Conservation (phyloP, 2,329 filamentous ascomycete species). For the Aspergillus sergii region DNA sequence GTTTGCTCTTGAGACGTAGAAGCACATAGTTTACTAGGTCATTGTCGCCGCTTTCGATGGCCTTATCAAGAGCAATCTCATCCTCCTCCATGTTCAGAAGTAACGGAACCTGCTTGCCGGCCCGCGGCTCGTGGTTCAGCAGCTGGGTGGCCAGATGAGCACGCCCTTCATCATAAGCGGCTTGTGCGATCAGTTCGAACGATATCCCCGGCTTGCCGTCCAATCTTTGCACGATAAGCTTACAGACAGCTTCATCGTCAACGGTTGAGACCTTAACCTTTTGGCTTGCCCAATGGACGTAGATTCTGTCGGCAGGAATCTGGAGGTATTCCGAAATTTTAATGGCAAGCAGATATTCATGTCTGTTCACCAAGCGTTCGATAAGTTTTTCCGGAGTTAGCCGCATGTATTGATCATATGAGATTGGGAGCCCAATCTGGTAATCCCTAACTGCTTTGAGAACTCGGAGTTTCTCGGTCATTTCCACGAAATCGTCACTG, state of each 20-base stretch:
- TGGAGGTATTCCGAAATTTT: constrained; percentile 85
- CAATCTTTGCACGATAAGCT: constrained; percentile 81
- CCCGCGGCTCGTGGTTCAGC: constrained; percentile 89
- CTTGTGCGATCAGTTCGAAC: constrained; percentile 89
- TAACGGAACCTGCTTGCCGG: constrained; percentile 92
- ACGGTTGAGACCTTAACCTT: constrained; percentile 85
- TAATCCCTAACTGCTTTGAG: constrained; percentile 92
- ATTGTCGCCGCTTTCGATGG: constrained; percentile 91
- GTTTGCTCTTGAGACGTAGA: constrained; percentile 82
- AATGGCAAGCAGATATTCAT: constrained; percentile 88
- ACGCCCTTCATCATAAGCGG: constrained; percentile 92
- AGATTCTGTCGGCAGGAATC: constrained; percentile 84
- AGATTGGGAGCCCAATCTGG: constrained; percentile 84
- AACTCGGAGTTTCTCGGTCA: constrained; percentile 91
- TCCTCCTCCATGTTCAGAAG: constrained; percentile 95
- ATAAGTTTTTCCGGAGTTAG: constrained; percentile 89
- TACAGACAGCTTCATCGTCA: constrained; percentile 85
- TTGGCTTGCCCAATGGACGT: constrained; percentile 94
- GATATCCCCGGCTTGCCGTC: constrained; percentile 89
- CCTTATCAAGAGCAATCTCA: constrained; percentile 91
- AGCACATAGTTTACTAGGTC: constrained; percentile 91
- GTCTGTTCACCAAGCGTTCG: constrained; percentile 79
- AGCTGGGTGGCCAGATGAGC: constrained; percentile 86
- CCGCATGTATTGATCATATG: constrained; percentile 90
- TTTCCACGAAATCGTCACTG: constrained; percentile 97